Evolutionary conservation across 148 eudicot genomes (phyloP), one percentile per base, ranked within the genome.

Genomic region (Vaccinium darrowii): DNA sequence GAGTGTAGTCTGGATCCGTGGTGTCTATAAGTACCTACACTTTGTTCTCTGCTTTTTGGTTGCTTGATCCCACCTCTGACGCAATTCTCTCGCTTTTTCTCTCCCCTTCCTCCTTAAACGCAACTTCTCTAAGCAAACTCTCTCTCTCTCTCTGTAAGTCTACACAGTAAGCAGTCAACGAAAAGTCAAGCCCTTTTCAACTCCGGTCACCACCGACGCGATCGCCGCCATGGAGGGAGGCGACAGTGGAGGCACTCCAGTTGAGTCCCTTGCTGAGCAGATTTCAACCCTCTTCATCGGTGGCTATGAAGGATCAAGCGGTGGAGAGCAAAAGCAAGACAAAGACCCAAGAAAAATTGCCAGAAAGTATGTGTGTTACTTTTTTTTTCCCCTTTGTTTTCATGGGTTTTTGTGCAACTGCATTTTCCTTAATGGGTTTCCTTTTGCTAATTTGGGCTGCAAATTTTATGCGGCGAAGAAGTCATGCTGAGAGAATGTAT

Each of bases 321-420:
- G 65, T 12, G 51, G 15, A 27, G 84, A 76, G 67, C 52, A 78
- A 13, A 52, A 16, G 36, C 19, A 74, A 11, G 87, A 88, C 73
- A 80, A 81, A 52, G 89, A 91, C 84, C 92, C 93, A 50, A 84
- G 81, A 47, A 69, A 49, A 13, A 90, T 91, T 5, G 93, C 93
- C 14, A 82, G 93, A 84, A 76, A 84, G 93, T 91, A 88, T 12
- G 53, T 12, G 36, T 18, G 58, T 74, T 21, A 1, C 49, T 49
- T 7, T 18, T 39, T 84, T 36, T 71, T 0, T 19, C 23, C 25
- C 23, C n/a, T 18, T 60, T 12, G 56, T 36, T 27, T 56, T 69
- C 13, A 69, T 69, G 36, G 74, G 74, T 13, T 69, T 69, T 72
- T 4, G 36, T 65, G 76, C 80, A 67, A 60, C 73, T 25, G 53